Evolutionary conservation across 2,329 filamentous ascomycete species (phyloP), one percentile per base, ranked within the genome.

Genomic region (Calcarisporium arbuscula): DNA sequence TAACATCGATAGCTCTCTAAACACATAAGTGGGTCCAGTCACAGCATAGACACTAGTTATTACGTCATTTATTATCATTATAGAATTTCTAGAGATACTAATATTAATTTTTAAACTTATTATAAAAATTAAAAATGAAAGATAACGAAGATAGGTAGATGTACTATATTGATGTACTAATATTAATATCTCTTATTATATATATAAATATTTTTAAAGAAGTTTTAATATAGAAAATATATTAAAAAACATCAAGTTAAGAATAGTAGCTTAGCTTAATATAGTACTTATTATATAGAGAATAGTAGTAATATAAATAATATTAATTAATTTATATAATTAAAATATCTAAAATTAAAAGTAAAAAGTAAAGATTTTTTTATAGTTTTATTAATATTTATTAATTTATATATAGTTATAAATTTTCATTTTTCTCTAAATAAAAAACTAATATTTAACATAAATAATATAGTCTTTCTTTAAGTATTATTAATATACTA

Each of bases 381-480:
- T 32, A 32, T 8, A 20, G n/a, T 32, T 32, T 32, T 32, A 8
- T 32, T 12, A 32, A 32, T 18, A 32, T 8, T 18, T 32, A n/a
- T n/a, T n/a, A n/a, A 32, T n/a, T 20, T 32, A 20, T 21, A 20
- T 32, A 32, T 32, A 7, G 14, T 32, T 6, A 21, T 21, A 32
- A 21, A 6, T 8, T 6, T 22, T 21, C 20, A 20, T 20, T 6
- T 22, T n/a, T 32, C 14, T 32, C 20, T 8, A 32, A 22, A 20
- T 12, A 7, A 20, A 20, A 32, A 23, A 15, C 10, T 21, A 22
- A 18, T 6, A 22, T 22, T n/a, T 18, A 18, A 32, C n/a, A 22
- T 7, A 32, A 21, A 21, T 32, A 32, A 18, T 7, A 8, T 32
- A n/a, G 10, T 32, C 15, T 9, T 12, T 29, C 15, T 29, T 20